Base-by-base conservation (phyloP, 176 grass and related monocot species). In the Cenchrus fungigraminus region DNA sequence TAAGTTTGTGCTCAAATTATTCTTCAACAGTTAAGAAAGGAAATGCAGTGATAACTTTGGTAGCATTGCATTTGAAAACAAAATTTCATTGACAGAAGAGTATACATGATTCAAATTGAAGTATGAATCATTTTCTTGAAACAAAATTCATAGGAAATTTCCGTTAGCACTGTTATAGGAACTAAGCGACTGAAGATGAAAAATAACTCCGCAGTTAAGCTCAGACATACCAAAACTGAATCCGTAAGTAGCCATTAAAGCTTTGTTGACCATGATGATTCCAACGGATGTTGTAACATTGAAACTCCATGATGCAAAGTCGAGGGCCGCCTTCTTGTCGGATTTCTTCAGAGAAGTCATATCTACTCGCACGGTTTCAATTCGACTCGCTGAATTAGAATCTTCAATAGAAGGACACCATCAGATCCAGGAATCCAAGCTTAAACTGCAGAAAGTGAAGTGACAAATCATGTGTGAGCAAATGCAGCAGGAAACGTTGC, bases 181-280 rank as follows among this genome's bases (percentile, higher is more conserved):
- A 58, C 11, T 29, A 46, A 46, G 20, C 13, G 37, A 40, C 37
- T 40, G 37, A 40, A 40, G 37, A 22, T 52, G 3, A 12, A 13
- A 51, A 22, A 75, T 1, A 62, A 82, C 52, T 25, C 1, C 52
- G 57, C 22, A 45, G 5, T 43, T 52, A 68, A 82, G 25, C 13
- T 65, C 44, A 65, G 17, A 47, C 75, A 60, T 87, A 97, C 94
- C 92, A 15, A 97, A 97, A 81, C 83, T 91, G 88, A 97, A 97
- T 12, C 90, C 90, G 79, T 97, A 0, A 0, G 87, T 87, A 66
- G 94, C 92, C 94, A 97, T 97, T 12, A 94, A 55, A 55, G 94
- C 92, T 73, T 97, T 91, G 81, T 97, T 97, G 83, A 97, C 88
- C 94, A 97, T 94, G 84, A 97, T 97, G 83, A 97, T 87, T 74